phyloP scores from a whole-genome alignment of 164 flowering plant genomes.

The Stephania yunnanensis region DNA sequence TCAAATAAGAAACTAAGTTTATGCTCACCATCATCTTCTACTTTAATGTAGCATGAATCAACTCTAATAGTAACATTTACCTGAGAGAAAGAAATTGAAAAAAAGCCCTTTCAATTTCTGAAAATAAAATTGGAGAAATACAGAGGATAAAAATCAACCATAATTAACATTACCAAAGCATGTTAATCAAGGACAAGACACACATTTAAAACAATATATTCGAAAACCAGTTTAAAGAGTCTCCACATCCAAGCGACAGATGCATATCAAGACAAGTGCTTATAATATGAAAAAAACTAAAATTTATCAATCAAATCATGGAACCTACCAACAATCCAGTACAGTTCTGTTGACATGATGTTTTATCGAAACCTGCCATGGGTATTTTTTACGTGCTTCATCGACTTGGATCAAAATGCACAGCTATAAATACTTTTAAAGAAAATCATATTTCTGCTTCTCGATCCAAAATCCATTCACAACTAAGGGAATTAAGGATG shows the following conservation, averaged over 20 bases:
- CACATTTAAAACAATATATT: not conserved
- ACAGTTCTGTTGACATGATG: no score
- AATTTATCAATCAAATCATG: no score
- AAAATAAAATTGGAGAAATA: not conserved
- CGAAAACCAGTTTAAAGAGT: not conserved
- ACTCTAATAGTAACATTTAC: slow-evolving; percentile 55
- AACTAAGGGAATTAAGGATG: no score
- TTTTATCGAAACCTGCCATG: no score
- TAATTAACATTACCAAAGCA: not conserved
- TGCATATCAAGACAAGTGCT: not conserved
- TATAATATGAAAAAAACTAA: no score
- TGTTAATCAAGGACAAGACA: not conserved
- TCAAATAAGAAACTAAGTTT: slow-evolving; percentile 5
- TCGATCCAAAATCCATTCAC: no score
- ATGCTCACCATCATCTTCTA: slow-evolving; percentile 78
- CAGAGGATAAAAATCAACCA: not conserved
- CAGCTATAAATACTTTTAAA: no score
- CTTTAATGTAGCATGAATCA: slow-evolving; percentile 57
- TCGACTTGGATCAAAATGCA: no score
- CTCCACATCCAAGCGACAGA: not conserved
- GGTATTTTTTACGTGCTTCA: no score
- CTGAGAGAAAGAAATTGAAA: slow-evolving; percentile 23
- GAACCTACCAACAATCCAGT: no score
- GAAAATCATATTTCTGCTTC: no score
- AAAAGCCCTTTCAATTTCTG: not conserved